Base-by-base conservation (phyloP, 1,139 yeast genomes). In the Yamadazyma sp. region DNA sequence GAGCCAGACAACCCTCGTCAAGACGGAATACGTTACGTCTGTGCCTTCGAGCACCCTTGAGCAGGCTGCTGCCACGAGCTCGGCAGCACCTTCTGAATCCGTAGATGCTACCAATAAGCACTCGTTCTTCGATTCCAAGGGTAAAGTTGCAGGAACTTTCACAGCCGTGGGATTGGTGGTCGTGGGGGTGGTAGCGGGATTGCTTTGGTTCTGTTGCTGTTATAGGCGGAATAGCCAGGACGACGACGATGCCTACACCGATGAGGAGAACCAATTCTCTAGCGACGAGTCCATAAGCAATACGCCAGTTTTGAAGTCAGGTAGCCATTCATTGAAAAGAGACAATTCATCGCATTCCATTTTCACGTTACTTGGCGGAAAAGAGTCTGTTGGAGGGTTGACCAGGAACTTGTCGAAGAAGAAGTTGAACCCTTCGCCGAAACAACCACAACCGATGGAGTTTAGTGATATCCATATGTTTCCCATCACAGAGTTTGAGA, bases 131-230 rank as follows among this genome's bases (percentile, higher is more conserved):
- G 73, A 73, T 45, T 61, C 74, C 36, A 73, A 68, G 40, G 87
- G 86, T 1, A 80, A 80, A 48, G 88, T 83, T 1, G 89, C 87
- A 0, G 89, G 89, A 10, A 80, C 82, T 0, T 83, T 83, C 57
- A 74, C 84, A 0, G 88, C 76, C 0, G 88, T 83, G 5, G 88
- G 84, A 2, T 54, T 82, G 3, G 78, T 76, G 2, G 76, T 61
- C 0, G 52, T 71, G 1, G 78, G 70, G 0, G 34, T 78, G 1
- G 44, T 77, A 1, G 29, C 50, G 0, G 66, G 59, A 2, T 40
- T 65, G 1, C 41, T 67, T 6, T 68, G 64, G 48, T 68, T 67
- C 49, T 70, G 73, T 45, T 69, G 70, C 42, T 65, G 64, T 24
- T 29, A 41, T 33, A 37, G 34, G 6, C 35, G 46, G 40, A 28